These are phyloP conservation scores for Cyclotella cryptica DNA, from an alignment of 108 stramenopile genomes.

Conservation along the genomic window DNA sequence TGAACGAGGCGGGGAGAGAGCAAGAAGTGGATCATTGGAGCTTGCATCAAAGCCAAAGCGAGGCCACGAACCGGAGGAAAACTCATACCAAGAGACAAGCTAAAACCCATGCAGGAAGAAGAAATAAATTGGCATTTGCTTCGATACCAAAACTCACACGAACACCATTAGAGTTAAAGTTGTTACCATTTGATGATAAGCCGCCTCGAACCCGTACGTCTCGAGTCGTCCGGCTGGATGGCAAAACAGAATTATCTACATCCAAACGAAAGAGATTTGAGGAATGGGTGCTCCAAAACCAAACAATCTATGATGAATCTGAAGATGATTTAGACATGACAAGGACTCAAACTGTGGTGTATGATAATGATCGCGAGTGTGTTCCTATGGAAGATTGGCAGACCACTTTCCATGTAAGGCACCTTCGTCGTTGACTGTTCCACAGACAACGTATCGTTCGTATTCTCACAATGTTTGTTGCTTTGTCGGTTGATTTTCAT, in stretches of 20 bases:
- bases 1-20: not conserved
- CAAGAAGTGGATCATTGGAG: constrained; percentile 7
- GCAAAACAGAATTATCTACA: not conserved
- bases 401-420: constrained; percentile 48
- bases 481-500: not conserved
- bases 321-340: constrained; percentile 4
- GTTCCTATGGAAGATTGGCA: constrained; percentile 68
- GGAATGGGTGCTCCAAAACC: not conserved
- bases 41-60: constrained; percentile 1
- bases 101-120: not conserved
- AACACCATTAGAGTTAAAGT: not conserved
- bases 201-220: not conserved
- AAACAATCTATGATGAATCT: not conserved
- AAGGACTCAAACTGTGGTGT: constrained; percentile 32
- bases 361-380: constrained; percentile 58
- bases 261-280: not conserved
- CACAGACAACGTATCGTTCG: not conserved
- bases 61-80: too few relatives aligned
- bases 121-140: not conserved
- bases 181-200: not conserved
- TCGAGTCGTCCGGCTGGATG: constrained; percentile 1
- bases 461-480: not conserved
- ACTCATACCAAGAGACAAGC: not conserved
- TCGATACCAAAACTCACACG: constrained; percentile 1
- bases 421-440: not conserved